Base-by-base conservation (phyloP, 176 grass and related monocot species). In the Themeda triandra region DNA sequence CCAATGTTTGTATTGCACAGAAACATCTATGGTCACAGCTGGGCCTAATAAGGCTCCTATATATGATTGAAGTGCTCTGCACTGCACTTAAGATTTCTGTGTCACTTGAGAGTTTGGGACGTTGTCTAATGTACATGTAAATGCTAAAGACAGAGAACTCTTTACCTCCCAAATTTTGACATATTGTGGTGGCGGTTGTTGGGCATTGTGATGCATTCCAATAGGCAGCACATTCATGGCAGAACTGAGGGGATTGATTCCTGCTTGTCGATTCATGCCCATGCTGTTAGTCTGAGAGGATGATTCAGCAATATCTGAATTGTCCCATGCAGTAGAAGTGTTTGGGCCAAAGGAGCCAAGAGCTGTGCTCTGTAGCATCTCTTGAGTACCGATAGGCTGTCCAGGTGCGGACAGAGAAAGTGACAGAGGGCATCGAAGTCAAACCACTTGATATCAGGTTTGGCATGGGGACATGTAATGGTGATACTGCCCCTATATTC, bases 141-240 rank as follows among this genome's bases (percentile, higher is more conserved):
- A 86, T n/a, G 68, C 3, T 63, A 64, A 58, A 75, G 18, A 75
- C 5, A 74, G 64, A 31, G 39, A 84, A 91, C 45, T 35, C 5
- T 48, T 66, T 91, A 98, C 95, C 95, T 98, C 92, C 95, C 95
- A 98, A 85, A 98, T 98, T 91, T 85, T 95, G 80, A 93, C 85
- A 90, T 98, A 98, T 58, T 98, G 95, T 59, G 92, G 58, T 62
- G n/a, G n/a, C 10, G 58, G 58, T 23, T 62, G 58, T 2, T 62
- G 58, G 58, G 58, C n/a, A 62, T 62, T 62, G n/a, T 10, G n/a
- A 60, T 60, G 9, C n/a, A 60, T 10, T 1, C n/a, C 56, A 60
- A 60, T 25, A 25, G 56, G 4, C n/a, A n/a, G n/a, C n/a, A 27
- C 10, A 27, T 62, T 13, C 58, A 62, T 62, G 58, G n/a, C 1